Conservation (phyloP, 306 rosid species). For the Lotus japonicus region DNA sequence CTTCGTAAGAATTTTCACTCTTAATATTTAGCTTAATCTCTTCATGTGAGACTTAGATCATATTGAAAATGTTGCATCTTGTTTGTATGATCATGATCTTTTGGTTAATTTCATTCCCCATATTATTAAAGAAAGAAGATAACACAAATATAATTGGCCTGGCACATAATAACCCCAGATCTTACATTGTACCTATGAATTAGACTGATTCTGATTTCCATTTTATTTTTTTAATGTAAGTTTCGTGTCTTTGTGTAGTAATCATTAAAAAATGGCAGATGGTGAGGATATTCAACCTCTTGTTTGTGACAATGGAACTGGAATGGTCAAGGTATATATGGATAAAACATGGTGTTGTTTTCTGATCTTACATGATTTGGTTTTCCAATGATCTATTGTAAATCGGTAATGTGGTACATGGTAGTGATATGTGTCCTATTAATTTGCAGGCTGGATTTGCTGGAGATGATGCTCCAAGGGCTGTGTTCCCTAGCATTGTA, state of each 20-base stretch:
- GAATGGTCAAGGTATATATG: constrained; percentile 97
- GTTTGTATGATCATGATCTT: background rate
- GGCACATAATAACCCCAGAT: no score
- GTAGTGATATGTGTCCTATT: background rate
- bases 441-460: constrained; percentile 87
- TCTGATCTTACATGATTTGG: background rate
- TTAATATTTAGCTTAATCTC: background rate
- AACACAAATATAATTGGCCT: no score
- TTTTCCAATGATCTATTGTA: background rate
- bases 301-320: constrained; percentile 96
- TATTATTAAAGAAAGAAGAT: no score
- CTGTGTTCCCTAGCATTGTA: constrained; percentile 94
- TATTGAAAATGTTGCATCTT: background rate
- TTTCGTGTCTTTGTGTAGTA: constrained; percentile 28
- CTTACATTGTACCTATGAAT: no score
- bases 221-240: background rate
- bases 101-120: no score
- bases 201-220: background rate
- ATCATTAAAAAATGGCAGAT: constrained; percentile 58
- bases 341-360: constrained; percentile 14
- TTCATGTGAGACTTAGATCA: background rate
- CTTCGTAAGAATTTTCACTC: background rate
- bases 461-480: constrained; percentile 98
- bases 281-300: constrained; percentile 93
- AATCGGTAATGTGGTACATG: no score